These are phyloP conservation scores for sweet orange (Citrus sinensis) DNA, from an alignment of 345 rosid species.

Conservation along the genomic window DVS_A1.0 CM039163.1:27970501-27971000, in stretches of 20 bases:
- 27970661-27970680: constrained; percentile 68
- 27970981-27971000: neutral
- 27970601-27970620: neutral
- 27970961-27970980: neutral
- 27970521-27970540: constrained; percentile 82
- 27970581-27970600: constrained; percentile 12
- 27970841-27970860: neutral
- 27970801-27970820: neutral
- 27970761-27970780: neutral
- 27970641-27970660: constrained; percentile 36
- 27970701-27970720: constrained; percentile 62
- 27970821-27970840: neutral
- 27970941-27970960: neutral
- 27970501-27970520: constrained; percentile 97
- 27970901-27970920: too few species aligned
- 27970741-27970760: constrained; percentile 73
- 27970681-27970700: constrained; percentile 76
- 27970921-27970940: neutral
- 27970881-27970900: neutral
- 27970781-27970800: neutral
- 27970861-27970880: neutral
- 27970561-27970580: constrained; percentile 85
- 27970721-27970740: constrained; percentile 71
- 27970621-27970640: neutral
- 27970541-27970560: constrained; percentile 78